Evolutionary conservation across 176 grass and related monocot genomes (phyloP).

Genomic region (Musa beccarii): DNA sequence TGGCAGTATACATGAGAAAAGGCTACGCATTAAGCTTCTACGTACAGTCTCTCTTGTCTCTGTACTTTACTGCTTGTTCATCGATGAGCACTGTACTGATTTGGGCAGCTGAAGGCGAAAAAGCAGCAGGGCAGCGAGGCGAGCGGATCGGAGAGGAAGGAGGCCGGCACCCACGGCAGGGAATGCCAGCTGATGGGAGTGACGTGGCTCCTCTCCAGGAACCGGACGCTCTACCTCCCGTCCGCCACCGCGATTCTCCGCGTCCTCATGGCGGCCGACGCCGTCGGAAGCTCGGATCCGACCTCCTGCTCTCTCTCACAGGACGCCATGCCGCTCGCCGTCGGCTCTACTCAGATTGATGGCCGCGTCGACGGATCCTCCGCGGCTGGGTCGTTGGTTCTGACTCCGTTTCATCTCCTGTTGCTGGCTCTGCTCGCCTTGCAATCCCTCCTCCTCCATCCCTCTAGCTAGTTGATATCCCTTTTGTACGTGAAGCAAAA

Average conservation of each 20-base stretch:
- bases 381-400: background rate
- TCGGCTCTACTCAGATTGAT: constrained; percentile 39
- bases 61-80: background rate
- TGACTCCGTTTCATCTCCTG: background rate
- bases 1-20: no score
- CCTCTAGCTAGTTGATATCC: background rate
- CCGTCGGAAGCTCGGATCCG: constrained; percentile 34
- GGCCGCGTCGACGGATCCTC: constrained; percentile 10
- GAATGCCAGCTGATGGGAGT: constrained; percentile 92
- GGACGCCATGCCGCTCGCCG: constrained; percentile 60
- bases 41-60: background rate
- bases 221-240: constrained; percentile 61
- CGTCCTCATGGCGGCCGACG: constrained; percentile 70
- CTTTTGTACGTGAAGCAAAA: background rate
- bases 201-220: constrained; percentile 75
- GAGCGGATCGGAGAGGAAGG: background rate
- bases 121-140: background rate
- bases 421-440: background rate
- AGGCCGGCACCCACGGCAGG: constrained; percentile 23
- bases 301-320: constrained; percentile 45
- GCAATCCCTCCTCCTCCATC: constrained; percentile 9
- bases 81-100: background rate
- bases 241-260: constrained; percentile 52
- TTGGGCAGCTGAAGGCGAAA: constrained; percentile 31
- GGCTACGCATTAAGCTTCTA: no score